Evolutionary conservation across 1,284 basidiomycete species (phyloP).

Genomic region (Grifola frondosa): DNA sequence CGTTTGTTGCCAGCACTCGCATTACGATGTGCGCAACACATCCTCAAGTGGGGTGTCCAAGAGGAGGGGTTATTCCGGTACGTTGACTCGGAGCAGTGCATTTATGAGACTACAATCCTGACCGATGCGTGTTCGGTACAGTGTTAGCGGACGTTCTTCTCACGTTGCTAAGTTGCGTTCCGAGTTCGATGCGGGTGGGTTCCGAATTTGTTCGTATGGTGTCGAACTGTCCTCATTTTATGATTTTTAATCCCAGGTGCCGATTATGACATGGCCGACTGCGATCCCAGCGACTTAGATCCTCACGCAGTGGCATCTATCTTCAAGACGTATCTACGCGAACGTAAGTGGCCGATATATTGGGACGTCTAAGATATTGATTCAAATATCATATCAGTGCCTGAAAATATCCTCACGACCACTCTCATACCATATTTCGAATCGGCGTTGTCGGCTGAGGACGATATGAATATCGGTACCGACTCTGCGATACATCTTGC

Average conservation of each 20-base stretch:
- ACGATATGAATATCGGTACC: slow-evolving; percentile 31
- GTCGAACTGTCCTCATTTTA: background rate
- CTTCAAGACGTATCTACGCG: slow-evolving; percentile 79
- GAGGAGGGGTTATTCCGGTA: slow-evolving; percentile 85
- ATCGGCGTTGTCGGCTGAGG: slow-evolving; percentile 62
- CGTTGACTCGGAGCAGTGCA: slow-evolving; percentile 20
- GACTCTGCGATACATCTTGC: slow-evolving; percentile 20
- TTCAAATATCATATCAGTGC: slow-evolving; percentile 51
- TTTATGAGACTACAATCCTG: background rate
- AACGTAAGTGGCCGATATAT: slow-evolving; percentile 52
- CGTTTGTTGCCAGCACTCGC: slow-evolving; percentile 71
- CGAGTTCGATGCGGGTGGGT: slow-evolving; percentile 82
- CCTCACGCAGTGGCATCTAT: slow-evolving; percentile 89
- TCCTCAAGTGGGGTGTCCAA: slow-evolving; percentile 75
- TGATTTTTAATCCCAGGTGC: slow-evolving; percentile 49
- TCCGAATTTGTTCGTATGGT: background rate
- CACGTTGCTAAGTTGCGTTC: slow-evolving; percentile 73
- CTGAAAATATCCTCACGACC: slow-evolving; percentile 77
- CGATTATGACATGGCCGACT: slow-evolving; percentile 78
- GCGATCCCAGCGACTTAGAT: slow-evolving; percentile 80
- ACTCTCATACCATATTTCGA: slow-evolving; percentile 74
- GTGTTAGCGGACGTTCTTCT: slow-evolving; percentile 71
- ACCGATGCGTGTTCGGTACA: slow-evolving; percentile 31
- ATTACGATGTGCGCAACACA: slow-evolving; percentile 76
- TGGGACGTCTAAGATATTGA: slow-evolving; percentile 4